A percentile compares a stretch with the other conserved stretches of the same genome.
phyloP scores from a whole-genome alignment of 805 yeast species.

The Kodamaea sagamina region DNA sequence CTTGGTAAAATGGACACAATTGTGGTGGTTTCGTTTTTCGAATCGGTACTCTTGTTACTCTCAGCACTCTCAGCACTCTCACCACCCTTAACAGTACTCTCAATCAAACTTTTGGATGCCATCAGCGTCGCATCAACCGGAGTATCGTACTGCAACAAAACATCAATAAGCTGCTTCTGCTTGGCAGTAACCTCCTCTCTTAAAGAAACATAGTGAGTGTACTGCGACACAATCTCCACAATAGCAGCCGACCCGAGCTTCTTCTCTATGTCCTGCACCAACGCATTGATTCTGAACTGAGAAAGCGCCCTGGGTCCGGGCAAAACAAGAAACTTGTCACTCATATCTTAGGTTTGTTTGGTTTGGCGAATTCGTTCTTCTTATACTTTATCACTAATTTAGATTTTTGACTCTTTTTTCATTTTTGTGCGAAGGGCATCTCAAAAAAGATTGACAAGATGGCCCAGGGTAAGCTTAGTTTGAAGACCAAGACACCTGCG shows the following conservation, averaged over 20 bases:
- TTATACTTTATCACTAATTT: not conserved
- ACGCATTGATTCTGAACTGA: conserved; percentile 74
- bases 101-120: no score
- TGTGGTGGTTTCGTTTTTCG: conserved; percentile 42
- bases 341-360: conserved; percentile 3
- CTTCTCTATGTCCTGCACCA: conserved; percentile 71
- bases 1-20: conserved; percentile 84
- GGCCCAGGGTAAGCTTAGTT: conserved; percentile 76
- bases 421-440: not conserved
- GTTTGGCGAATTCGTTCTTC: not conserved
- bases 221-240: conserved; percentile 69
- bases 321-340: conserved; percentile 41
- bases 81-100: no score
- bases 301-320: conserved; percentile 94
- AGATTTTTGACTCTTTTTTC: conserved; percentile 1
- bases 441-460: conserved; percentile 31
- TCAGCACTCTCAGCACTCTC: no score
- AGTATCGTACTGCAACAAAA: conserved; percentile 73
- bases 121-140: conserved; percentile 57
- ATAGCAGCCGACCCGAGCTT: conserved; percentile 64
- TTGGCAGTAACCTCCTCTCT: conserved; percentile 39
- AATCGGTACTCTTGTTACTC: conserved; percentile 22
- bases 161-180: conserved; percentile 52
- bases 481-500: conserved; percentile 50
- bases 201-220: conserved; percentile 77